Conservation (phyloP, 2,329 filamentous ascomycete genomes). For the Bertia moriformis region DNA sequence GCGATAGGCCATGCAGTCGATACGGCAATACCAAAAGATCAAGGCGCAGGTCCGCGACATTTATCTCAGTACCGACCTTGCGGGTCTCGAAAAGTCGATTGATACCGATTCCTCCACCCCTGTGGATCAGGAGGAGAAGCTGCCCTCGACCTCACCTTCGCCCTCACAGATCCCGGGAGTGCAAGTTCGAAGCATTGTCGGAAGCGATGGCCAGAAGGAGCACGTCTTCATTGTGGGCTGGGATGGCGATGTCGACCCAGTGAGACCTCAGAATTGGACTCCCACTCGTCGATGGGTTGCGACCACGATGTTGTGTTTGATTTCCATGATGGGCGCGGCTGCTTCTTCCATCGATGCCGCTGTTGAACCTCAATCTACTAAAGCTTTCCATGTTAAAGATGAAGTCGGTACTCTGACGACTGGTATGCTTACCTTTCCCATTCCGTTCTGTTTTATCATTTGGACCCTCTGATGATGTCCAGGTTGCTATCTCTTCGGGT, state of each 20-base stretch:
- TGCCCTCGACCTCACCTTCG: too few relatives aligned
- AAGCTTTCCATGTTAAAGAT: neutral
- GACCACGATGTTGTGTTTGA: neutral
- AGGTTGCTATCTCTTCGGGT: neutral
- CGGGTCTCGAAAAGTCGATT: too few relatives aligned
- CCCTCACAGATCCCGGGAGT: too few relatives aligned
- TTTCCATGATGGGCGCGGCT: neutral
- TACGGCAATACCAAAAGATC: too few relatives aligned
- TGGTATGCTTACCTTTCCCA: neutral
- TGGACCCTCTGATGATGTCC: neutral
- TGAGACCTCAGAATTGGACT: neutral
- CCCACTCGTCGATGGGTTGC: neutral
- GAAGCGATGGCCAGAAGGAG: too few relatives aligned
- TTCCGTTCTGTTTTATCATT: neutral
- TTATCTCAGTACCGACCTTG: too few relatives aligned
- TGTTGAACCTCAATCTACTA: neutral
- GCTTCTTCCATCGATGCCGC: neutral
- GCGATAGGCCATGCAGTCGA: too few relatives aligned
- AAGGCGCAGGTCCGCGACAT: too few relatives aligned
- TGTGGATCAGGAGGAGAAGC: neutral
- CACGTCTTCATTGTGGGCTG: neutral
- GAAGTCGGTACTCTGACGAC: neutral
- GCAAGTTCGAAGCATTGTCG: too few relatives aligned
- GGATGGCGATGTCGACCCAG: neutral
- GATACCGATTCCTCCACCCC: neutral